phyloP scores from a whole-genome alignment of 352 stramenopile genomes.

The Pythium biforme region DNA sequence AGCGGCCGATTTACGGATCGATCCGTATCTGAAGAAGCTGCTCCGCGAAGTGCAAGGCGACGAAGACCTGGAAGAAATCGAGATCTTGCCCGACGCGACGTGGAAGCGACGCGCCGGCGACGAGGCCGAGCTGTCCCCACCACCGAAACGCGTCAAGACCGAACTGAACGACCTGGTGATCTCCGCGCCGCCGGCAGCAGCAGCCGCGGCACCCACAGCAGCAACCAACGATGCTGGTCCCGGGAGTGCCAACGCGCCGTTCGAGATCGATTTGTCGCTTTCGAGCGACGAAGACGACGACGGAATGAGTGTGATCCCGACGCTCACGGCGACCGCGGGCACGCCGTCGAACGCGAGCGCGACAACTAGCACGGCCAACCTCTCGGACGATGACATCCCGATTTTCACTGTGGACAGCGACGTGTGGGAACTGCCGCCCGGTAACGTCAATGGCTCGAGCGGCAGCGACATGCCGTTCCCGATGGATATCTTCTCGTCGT shows the following conservation, averaged over 20 bases:
- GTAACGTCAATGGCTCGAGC: neutral
- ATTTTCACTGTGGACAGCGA: conserved; percentile 69
- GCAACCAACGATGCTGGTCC: neutral
- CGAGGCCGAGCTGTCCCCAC: conserved; percentile 33
- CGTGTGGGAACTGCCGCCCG: conserved; percentile 47
- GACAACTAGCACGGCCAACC: conserved; percentile 28
- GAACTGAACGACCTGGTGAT: conserved; percentile 27
- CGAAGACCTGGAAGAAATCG: conserved; percentile 88
- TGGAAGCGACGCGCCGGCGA: conserved; percentile 70
- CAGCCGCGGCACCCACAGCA: conserved; percentile 1
- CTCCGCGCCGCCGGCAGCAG: neutral
- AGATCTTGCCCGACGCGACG: conserved; percentile 85
- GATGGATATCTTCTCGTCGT: conserved; percentile 36
- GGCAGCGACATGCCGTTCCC: conserved; percentile 41
- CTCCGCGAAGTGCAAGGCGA: conserved; percentile 78
- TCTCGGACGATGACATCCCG: conserved; percentile 59
- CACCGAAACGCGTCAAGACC: conserved; percentile 56
- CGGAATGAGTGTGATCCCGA: conserved; percentile 14
- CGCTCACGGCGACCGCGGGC: conserved; percentile 2
- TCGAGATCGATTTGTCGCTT: conserved; percentile 75
- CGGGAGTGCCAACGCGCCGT: conserved; percentile 26
- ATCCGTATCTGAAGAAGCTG: conserved; percentile 90
- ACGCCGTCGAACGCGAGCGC: neutral
- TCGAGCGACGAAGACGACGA: conserved; percentile 72
- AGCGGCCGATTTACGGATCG: conserved; percentile 83